phyloP scores from a whole-genome alignment of 495 filamentous ascomycete genomes.

The Umbilicaria muhlenbergii region DNA sequence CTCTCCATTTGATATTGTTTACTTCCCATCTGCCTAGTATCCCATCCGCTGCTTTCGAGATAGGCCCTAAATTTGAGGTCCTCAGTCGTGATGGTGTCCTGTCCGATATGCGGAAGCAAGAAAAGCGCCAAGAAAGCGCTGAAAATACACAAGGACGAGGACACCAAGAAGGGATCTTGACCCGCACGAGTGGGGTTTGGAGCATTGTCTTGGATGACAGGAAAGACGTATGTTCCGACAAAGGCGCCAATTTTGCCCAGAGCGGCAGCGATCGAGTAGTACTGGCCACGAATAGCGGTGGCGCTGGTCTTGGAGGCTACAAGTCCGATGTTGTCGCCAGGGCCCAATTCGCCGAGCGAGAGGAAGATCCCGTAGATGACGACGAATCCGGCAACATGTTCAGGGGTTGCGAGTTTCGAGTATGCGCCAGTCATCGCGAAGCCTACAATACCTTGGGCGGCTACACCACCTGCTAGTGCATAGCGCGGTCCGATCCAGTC shows the following conservation, averaged over 20 bases:
- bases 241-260: constrained; percentile 81
- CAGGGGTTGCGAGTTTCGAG: constrained; percentile 37
- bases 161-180: constrained; percentile 71
- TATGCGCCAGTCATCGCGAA: constrained; percentile 79
- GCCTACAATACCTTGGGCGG: constrained; percentile 58
- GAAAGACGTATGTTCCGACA: constrained; percentile 73
- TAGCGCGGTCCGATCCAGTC: constrained; percentile 64
- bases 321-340: constrained; percentile 84
- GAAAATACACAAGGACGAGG: constrained; percentile 46
- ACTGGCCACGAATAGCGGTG: constrained; percentile 75
- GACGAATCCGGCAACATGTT: constrained; percentile 60
- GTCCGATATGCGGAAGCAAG: constrained; percentile 48
- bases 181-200: constrained; percentile 43
- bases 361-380: constrained; percentile 71
- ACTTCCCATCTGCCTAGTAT: constrained; percentile 49
- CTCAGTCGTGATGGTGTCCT: constrained; percentile 57
- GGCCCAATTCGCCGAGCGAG: constrained; percentile 69
- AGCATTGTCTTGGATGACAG: constrained; percentile 48
- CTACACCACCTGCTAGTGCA: constrained; percentile 50
- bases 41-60: constrained; percentile 51
- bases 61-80: constrained; percentile 57
- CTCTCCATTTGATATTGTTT: constrained; percentile 13
- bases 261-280: constrained; percentile 81
- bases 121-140: constrained; percentile 42
- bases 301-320: constrained; percentile 76